These are phyloP conservation scores for Diplosphaera chodatii DNA, from an alignment of 139 green algal species.

Conservation along the genomic window DNA sequence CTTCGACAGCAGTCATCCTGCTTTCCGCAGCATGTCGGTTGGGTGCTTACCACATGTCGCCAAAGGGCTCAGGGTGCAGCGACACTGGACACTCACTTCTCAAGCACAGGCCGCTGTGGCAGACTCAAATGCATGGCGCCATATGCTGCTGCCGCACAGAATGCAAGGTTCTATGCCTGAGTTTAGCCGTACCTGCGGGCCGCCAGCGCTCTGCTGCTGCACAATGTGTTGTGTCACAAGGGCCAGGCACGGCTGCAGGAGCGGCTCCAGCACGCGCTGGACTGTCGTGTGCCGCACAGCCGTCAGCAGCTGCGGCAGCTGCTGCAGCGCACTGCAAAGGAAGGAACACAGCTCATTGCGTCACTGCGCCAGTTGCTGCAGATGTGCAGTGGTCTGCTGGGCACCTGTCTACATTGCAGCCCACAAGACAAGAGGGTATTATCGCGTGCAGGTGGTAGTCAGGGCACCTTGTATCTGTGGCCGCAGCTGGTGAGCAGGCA, in stretches of 20 bases:
- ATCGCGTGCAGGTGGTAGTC: no score
- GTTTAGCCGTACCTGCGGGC: not conserved
- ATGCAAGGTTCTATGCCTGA: no score
- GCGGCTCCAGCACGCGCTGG: slow-evolving; percentile 14
- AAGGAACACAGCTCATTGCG: not conserved
- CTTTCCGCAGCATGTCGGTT: no score
- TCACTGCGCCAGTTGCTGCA: not conserved
- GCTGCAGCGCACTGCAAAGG: not conserved
- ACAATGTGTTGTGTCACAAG: not conserved
- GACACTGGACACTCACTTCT: no score
- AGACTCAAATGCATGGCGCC: no score
- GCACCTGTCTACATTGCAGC: no score
- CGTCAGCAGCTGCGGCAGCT: slow-evolving; percentile 19
- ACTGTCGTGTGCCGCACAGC: slow-evolving; percentile 5
- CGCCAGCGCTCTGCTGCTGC: not conserved
- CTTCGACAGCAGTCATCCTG: no score
- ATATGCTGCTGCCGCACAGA: no score
- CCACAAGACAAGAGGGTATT: no score
- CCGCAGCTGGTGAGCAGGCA: not conserved
- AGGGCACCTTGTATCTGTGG: not conserved
- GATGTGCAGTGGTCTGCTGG: not conserved
- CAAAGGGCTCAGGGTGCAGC: no score
- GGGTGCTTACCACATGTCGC: no score
- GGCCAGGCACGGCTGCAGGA: slow-evolving; percentile 36
- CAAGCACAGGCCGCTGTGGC: no score